These are phyloP conservation scores for Leishmania braziliensis DNA, from an alignment of 208 protist species.

Conservation along the genomic window DNA sequence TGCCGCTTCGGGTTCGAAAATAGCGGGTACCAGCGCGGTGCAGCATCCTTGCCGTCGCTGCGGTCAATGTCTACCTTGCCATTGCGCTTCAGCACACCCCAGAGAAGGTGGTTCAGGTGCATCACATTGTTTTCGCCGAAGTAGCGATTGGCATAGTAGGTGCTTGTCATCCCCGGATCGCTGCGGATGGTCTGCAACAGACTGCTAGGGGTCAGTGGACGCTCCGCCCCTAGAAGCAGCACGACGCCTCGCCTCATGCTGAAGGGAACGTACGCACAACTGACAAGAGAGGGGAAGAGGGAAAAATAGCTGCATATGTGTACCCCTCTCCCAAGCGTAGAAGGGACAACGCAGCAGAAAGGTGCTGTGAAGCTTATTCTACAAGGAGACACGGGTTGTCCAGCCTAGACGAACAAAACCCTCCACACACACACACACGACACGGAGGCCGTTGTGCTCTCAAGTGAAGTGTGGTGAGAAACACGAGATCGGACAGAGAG, in stretches of 20 bases:
- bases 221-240: constrained; percentile 14
- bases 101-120: constrained; percentile 75
- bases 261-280: background rate
- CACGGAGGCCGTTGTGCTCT: background rate
- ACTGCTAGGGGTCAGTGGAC: constrained; percentile 43
- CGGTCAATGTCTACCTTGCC: constrained; percentile 79
- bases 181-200: constrained; percentile 77
- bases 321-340: background rate
- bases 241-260: constrained; percentile 16
- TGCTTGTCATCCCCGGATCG: constrained; percentile 80
- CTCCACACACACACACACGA: background rate
- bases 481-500: background rate
- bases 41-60: constrained; percentile 50
- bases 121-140: constrained; percentile 64
- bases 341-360: background rate
- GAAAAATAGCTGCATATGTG: background rate
- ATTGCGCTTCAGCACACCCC: constrained; percentile 76
- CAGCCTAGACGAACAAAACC: constrained; percentile 4
- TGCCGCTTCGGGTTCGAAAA: constrained; percentile 58
- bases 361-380: background rate
- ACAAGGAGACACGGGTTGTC: background rate
- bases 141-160: constrained; percentile 90
- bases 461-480: background rate
- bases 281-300: background rate
- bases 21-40: constrained; percentile 79